These are phyloP conservation scores for Sequoiadendron giganteum DNA, from an alignment of 75 land plant genomes.

Conservation along the genomic window DNA sequence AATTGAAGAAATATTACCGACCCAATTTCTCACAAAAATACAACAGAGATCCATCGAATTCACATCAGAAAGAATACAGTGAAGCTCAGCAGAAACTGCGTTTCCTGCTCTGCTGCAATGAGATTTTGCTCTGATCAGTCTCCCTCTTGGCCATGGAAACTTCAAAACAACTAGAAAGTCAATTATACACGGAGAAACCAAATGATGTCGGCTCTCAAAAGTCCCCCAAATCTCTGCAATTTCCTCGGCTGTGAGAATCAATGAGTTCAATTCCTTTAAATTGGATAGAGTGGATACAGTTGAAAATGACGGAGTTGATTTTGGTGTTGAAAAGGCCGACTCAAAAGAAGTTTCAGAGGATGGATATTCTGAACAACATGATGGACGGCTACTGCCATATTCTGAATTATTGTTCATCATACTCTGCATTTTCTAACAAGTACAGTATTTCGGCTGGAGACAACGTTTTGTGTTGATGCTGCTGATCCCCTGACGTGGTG, in stretches of 20 bases:
- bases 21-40: neutral
- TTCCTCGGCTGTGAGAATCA: slow-evolving; percentile 3
- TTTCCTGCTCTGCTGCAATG: neutral
- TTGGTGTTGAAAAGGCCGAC: neutral
- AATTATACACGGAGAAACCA: neutral
- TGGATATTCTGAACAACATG: neutral
- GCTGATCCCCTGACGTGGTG: slow-evolving; percentile 2
- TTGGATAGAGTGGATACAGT: neutral
- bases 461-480: neutral
- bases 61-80: neutral
- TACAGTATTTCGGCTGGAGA: slow-evolving; percentile 3
- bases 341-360: slow-evolving; percentile 3
- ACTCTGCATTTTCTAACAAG: neutral
- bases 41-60: neutral
- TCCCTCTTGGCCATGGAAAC: neutral
- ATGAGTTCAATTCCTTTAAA: neutral
- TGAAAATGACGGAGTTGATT: slow-evolving; percentile 2
- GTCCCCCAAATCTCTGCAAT: neutral
- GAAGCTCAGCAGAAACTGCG: neutral
- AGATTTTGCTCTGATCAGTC: neutral
- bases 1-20: too few relatives aligned
- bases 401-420: neutral
- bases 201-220: neutral
- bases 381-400: neutral
- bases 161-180: neutral